Evolutionary conservation across 768 basidiomycete genomes (phyloP).

Genomic region (Hemileccinum rubropunctum): DNA sequence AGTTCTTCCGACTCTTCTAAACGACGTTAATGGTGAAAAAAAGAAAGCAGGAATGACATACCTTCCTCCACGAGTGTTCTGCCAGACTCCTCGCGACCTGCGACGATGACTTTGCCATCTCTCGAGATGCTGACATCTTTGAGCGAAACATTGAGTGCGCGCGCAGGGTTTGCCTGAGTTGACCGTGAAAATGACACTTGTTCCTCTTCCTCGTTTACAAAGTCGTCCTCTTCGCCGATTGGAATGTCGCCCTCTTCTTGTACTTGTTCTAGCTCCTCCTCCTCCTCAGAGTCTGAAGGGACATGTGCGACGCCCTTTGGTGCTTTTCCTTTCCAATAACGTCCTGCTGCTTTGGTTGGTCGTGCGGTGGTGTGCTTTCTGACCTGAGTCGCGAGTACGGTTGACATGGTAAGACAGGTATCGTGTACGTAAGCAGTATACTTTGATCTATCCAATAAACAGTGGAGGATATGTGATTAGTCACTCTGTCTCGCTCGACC

Average conservation of each 20-base stretch:
- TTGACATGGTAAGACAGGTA: conserved; percentile 24
- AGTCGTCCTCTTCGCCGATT: conserved; percentile 56
- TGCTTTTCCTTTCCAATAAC: conserved; percentile 90
- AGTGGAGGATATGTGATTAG: conserved; percentile 16
- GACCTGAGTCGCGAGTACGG: conserved; percentile 33
- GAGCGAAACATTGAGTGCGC: conserved; percentile 69
- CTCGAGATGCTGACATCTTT: conserved; percentile 78
- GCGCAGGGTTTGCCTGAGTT: conserved; percentile 35
- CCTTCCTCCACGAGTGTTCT: conserved; percentile 63
- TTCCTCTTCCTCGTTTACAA: conserved; percentile 45
- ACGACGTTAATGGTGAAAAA: conserved; percentile 3
- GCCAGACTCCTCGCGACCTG: conserved; percentile 75
- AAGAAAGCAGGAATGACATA: conserved; percentile 23
- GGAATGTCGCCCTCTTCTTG: conserved; percentile 57
- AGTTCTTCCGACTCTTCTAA: conserved; percentile 32
- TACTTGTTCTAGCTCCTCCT: conserved; percentile 44
- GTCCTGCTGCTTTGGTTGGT: conserved; percentile 74
- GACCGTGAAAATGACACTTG: conserved; percentile 40
- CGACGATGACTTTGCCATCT: conserved; percentile 78
- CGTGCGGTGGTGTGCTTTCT: conserved; percentile 77
- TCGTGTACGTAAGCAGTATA: conserved; percentile 15
- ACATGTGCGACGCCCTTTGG: conserved; percentile 67
- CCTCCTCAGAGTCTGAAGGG: conserved; percentile 66
- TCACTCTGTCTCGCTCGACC: conserved; percentile 9
- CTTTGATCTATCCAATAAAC: conserved; percentile 6